Evolutionary conservation across 2,329 filamentous ascomycete genomes (phyloP).

Genomic region (Calonectria hongkongensis): DNA sequence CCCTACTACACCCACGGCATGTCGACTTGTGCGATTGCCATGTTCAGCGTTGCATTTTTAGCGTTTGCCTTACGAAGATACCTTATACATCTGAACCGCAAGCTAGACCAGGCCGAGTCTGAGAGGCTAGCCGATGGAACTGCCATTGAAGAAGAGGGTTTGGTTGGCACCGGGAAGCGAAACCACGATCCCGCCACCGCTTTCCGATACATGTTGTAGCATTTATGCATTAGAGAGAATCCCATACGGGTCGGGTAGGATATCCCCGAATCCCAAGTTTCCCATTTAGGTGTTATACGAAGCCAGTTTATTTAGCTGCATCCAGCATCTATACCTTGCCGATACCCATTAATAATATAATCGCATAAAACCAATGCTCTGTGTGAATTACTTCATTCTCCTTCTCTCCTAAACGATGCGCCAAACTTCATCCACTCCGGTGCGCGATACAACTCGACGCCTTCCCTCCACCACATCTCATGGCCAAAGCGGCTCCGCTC

Average conservation of each 20-base stretch:
- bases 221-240: constrained; percentile 24
- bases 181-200: constrained; percentile 49
- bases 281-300: constrained; percentile 10
- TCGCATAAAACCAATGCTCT: constrained; percentile 12
- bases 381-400: neutral
- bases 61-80: constrained; percentile 73
- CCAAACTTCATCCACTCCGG: constrained; percentile 59
- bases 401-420: constrained; percentile 16
- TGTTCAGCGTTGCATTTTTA: constrained; percentile 76
- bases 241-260: constrained; percentile 11
- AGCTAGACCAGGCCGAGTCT: constrained; percentile 61
- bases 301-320: constrained; percentile 39
- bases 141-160: constrained; percentile 62
- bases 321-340: constrained; percentile 39
- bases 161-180: constrained; percentile 59
- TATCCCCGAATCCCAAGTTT: constrained; percentile 14
- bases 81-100: constrained; percentile 70
- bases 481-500: constrained; percentile 50
- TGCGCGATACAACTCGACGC: constrained; percentile 57
- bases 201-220: constrained; percentile 70
- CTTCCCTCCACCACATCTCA: constrained; percentile 61
- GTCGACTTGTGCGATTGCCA: constrained; percentile 76
- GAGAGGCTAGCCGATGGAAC: constrained; percentile 49
- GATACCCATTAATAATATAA: constrained; percentile 41
- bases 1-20: constrained; percentile 80